phyloP scores from a whole-genome alignment of 2,329 filamentous ascomycete genomes.

The Drechslera avenae region DNA sequence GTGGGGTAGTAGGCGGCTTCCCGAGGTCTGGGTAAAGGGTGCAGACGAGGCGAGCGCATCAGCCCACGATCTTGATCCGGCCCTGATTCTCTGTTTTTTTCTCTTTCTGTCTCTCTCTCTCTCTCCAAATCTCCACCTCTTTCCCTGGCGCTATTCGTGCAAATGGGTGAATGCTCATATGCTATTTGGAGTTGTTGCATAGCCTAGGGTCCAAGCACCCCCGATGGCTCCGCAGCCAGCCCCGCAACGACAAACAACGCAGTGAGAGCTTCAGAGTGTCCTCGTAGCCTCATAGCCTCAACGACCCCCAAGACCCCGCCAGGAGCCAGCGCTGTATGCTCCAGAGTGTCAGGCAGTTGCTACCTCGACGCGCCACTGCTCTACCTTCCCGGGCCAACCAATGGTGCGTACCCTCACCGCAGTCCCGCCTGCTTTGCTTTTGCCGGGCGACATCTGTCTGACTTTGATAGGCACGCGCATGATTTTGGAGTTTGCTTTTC shows the following conservation, averaged over 20 bases:
- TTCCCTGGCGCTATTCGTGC: too few species aligned
- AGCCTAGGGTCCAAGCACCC: conserved; percentile 16
- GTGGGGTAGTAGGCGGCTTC: conserved; percentile 7
- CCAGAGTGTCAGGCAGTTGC: conserved; percentile 5
- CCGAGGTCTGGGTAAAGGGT: conserved; percentile 1
- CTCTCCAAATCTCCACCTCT: too few species aligned
- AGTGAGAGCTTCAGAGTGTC: not conserved
- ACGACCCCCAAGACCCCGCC: not conserved
- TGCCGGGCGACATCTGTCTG: not conserved
- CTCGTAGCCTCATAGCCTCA: not conserved
- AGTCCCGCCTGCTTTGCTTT: not conserved
- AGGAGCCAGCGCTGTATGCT: conserved; percentile 18
- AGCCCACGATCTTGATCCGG: too few species aligned
- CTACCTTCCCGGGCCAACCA: conserved; percentile 1
- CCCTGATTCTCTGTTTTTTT: too few species aligned
- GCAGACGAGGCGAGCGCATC: too few species aligned
- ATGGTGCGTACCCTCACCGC: conserved; percentile 13
- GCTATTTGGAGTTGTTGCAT: not conserved
- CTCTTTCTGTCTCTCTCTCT: too few species aligned
- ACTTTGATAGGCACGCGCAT: not conserved
- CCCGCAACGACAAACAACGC: conserved; percentile 3
- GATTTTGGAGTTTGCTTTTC: not conserved
- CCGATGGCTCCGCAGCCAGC: conserved; percentile 11
- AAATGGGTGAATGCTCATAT: too few species aligned
- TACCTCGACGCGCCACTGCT: conserved; percentile 3